phyloP scores from a whole-genome alignment of 73 alveolate genomes.

The Symbiodinium pilosum region DNA sequence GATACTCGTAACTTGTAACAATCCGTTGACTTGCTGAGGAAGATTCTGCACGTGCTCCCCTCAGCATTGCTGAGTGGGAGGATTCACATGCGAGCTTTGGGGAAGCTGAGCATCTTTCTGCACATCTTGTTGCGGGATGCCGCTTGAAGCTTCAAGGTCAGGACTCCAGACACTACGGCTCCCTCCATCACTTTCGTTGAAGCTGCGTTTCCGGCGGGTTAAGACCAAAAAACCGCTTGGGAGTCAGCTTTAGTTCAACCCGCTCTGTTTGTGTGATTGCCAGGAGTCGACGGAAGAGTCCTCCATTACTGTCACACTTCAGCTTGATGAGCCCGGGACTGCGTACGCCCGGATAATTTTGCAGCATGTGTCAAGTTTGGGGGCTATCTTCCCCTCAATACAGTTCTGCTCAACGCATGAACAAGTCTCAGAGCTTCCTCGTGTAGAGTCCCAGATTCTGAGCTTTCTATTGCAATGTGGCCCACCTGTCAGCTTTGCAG shows the following conservation, averaged over 20 bases:
- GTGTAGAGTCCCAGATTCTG: too few species aligned
- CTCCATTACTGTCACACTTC: constrained; percentile 74
- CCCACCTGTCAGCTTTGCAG: too few species aligned
- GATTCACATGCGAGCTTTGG: too few species aligned
- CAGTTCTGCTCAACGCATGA: too few species aligned
- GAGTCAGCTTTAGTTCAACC: too few species aligned
- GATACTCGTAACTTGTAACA: too few species aligned
- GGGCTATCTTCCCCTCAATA: too few species aligned
- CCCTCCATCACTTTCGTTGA: constrained; percentile 63
- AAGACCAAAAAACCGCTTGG: too few species aligned
- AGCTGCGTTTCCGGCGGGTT: constrained; percentile 8
- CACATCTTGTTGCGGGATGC: background rate
- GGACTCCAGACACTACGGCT: constrained; percentile 65
- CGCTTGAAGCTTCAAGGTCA: background rate
- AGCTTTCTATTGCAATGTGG: too few species aligned
- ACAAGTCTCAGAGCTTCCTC: too few species aligned
- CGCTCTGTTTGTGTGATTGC: background rate
- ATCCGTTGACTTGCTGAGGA: background rate
- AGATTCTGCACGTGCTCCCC: constrained; percentile 21
- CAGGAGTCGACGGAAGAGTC: constrained; percentile 86
- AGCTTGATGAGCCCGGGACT: constrained; percentile 77
- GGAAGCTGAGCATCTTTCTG: background rate
- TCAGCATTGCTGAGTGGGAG: background rate
- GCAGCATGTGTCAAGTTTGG: too few species aligned
- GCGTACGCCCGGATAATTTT: too few species aligned